Percentiles rank a stretch among this genome's conserved stretches.
Conservation (phyloP, 2,329 filamentous ascomycete genomes). For the Diaporthe australafricana region DNA sequence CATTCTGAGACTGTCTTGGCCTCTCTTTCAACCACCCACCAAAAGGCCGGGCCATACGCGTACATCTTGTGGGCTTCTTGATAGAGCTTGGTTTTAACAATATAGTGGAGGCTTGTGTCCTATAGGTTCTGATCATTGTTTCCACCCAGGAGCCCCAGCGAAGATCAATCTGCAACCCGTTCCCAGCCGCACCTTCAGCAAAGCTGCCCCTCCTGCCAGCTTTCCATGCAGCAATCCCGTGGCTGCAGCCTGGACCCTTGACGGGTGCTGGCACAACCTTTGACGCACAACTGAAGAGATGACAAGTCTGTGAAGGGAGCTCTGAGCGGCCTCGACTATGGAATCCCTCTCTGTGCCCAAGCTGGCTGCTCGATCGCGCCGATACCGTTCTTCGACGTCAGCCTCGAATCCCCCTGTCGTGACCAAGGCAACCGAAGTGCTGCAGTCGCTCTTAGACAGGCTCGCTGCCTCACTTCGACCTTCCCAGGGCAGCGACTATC, state of each 20-base stretch:
- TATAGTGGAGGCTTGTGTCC: neutral
- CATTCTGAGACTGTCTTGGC: conserved; percentile 28
- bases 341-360: conserved; percentile 43
- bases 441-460: conserved; percentile 65
- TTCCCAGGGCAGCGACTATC: conserved; percentile 55
- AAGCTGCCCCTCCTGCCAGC: conserved; percentile 32
- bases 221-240: conserved; percentile 43
- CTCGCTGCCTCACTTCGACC: conserved; percentile 51
- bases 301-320: conserved; percentile 32
- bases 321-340: conserved; percentile 28
- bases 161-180: neutral
- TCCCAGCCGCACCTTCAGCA: conserved; percentile 12
- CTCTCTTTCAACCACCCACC: conserved; percentile 30
- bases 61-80: conserved; percentile 5
- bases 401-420: conserved; percentile 65
- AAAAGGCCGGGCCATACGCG: neutral
- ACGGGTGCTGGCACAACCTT: conserved; percentile 46
- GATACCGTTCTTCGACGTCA: conserved; percentile 74
- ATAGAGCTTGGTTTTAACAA: neutral
- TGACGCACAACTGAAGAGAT: conserved; percentile 37
- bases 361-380: conserved; percentile 65
- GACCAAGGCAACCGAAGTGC: conserved; percentile 71
- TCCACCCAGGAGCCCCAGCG: neutral
- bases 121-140: neutral
- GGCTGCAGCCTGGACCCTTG: conserved; percentile 47